Percentiles rank a stretch among this genome's conserved stretches.
These are phyloP conservation scores for Pythium aquatile DNA, from an alignment of 352 stramenopile genomes.

Conservation along the genomic window DNA sequence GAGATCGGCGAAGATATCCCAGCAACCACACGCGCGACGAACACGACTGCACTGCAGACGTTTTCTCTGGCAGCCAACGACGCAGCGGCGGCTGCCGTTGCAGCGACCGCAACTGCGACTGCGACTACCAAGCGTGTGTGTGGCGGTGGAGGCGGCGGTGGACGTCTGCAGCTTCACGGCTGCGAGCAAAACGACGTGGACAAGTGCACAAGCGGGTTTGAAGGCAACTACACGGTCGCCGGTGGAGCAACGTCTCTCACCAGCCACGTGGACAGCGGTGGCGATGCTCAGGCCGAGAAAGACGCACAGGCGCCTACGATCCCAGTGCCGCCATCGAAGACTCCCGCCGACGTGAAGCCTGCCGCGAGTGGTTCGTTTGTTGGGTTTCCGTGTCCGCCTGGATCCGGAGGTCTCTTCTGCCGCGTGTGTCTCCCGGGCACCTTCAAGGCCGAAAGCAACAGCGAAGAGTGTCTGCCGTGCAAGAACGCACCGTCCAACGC, in stretches of 20 bases:
- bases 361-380: conserved; percentile 68
- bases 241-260: conserved; percentile 44
- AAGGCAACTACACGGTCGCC: conserved; percentile 77
- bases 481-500: conserved; percentile 63
- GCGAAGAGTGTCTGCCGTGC: conserved; percentile 63
- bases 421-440: conserved; percentile 54
- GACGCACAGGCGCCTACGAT: conserved; percentile 13
- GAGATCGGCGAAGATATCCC: not conserved
- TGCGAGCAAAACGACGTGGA: conserved; percentile 67
- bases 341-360: conserved; percentile 16
- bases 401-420: conserved; percentile 73
- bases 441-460: conserved; percentile 81
- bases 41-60: not conserved
- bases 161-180: conserved; percentile 65
- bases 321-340: conserved; percentile 13
- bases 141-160: conserved; percentile 68
- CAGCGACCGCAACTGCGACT: not conserved
- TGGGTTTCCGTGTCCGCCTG: conserved; percentile 74
- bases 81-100: not conserved
- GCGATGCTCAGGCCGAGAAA: not conserved
- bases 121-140: conserved; percentile 35
- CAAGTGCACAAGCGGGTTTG: conserved; percentile 64
- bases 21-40: not conserved
- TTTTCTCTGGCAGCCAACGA: not conserved
- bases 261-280: conserved; percentile 10